phyloP scores from a whole-genome alignment of 106 monocot species.

The Acorus gramineus region DNA sequence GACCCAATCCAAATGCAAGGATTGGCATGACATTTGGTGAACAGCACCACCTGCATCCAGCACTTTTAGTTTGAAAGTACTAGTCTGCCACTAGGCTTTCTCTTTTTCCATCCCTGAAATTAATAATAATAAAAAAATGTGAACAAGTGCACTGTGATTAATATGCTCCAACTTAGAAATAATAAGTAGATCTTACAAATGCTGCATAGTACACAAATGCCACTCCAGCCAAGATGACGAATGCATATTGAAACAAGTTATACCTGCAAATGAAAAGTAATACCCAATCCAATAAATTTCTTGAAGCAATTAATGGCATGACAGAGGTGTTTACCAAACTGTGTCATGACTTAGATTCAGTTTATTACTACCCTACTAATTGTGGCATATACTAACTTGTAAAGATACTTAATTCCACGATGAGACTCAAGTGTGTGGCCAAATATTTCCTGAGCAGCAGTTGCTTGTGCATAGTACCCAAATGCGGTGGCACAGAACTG shows the following conservation, averaged over 20 bases:
- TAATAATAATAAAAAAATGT: background rate
- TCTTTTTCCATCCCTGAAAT: conserved; percentile 85
- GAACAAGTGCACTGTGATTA: background rate
- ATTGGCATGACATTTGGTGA: too few relatives aligned
- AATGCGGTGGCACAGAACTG: conserved; percentile 96
- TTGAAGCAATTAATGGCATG: background rate
- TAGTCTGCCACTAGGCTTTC: conserved; percentile 60
- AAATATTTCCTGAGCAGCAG: conserved; percentile 97
- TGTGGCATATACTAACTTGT: conserved; percentile 52
- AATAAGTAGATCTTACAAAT: conserved; percentile 52
- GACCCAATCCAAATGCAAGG: too few relatives aligned
- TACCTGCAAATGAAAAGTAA: conserved; percentile 42
- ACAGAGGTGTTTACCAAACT: too few relatives aligned
- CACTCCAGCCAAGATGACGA: conserved; percentile 57
- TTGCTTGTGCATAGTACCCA: conserved; percentile 92
- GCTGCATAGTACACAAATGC: conserved; percentile 64
- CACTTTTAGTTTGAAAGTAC: conserved; percentile 50
- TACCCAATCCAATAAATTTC: background rate
- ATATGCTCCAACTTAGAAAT: background rate
- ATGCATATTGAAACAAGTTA: conserved; percentile 85
- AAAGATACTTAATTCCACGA: conserved; percentile 95
- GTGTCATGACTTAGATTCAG: background rate
- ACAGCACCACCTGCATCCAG: background rate
- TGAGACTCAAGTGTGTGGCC: conserved; percentile 92
- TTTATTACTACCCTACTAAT: background rate